These are phyloP conservation scores for Mortierella sp. DNA, from an alignment of 371 early-diverging fungal genomes.

Conservation along the genomic window DNA sequence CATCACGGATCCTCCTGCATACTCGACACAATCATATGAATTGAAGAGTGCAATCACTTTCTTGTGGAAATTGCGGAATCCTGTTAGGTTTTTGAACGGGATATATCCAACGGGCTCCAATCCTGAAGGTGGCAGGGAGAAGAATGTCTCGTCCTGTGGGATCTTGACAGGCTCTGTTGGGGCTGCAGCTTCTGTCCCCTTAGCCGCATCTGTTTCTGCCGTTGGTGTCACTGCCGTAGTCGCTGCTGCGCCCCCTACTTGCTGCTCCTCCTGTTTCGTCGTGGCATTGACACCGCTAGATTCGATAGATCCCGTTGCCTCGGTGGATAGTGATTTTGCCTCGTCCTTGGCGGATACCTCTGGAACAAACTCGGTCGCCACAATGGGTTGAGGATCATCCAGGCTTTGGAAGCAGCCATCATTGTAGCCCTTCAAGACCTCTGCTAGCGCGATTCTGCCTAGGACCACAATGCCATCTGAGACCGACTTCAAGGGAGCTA, in stretches of 20 bases:
- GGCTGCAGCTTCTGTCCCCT: conserved; percentile 13
- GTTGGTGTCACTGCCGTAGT: neutral
- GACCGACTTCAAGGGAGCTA: conserved; percentile 38
- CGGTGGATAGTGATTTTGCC: conserved; percentile 16
- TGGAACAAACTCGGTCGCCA: conserved; percentile 13
- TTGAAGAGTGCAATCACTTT: conserved; percentile 69
- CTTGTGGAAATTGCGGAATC: conserved; percentile 73
- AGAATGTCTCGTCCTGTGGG: conserved; percentile 52
- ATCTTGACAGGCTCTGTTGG: conserved; percentile 18
- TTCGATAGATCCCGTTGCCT: conserved; percentile 25
- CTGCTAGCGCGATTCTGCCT: conserved; percentile 68
- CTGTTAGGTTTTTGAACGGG: conserved; percentile 73
- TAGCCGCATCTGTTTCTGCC: conserved; percentile 12
- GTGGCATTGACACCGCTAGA: conserved; percentile 7
- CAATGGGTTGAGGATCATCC: conserved; percentile 43
- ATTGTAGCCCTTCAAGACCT: conserved; percentile 67
- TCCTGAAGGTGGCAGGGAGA: conserved; percentile 60
- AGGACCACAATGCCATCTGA: conserved; percentile 70
- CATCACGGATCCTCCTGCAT: conserved; percentile 64
- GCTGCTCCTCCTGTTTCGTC: conserved; percentile 5
- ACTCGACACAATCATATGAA: conserved; percentile 68
- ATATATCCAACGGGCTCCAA: conserved; percentile 73
- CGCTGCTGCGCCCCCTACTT: conserved; percentile 2
- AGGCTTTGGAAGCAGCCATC: conserved; percentile 69
- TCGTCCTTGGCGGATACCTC: conserved; percentile 12